Conservation (phyloP, 23 red algal species). For the Agarophyton chilense region DNA sequence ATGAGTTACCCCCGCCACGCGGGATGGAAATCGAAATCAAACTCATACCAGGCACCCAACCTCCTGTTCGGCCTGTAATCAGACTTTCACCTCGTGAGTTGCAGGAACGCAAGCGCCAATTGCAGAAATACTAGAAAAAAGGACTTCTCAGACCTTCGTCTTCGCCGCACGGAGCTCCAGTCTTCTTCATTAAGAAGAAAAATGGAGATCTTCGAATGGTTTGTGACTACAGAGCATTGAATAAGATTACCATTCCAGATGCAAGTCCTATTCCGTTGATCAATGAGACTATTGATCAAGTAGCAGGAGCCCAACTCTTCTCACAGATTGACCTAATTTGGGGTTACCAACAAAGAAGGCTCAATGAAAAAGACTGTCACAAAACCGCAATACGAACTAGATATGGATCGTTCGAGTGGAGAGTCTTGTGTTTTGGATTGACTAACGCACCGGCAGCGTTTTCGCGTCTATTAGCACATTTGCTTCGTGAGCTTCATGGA, state of each 20-base stretch:
- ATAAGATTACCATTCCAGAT: conserved; percentile 42
- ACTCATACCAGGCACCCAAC: background rate
- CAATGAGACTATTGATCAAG: conserved; percentile 45
- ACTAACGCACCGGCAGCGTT: conserved; percentile 45
- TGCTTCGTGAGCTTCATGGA: background rate
- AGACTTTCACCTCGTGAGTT: background rate
- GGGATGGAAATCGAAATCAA: conserved; percentile 5
- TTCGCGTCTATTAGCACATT: background rate
- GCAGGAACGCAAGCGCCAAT: conserved; percentile 10
- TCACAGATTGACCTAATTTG: conserved; percentile 44
- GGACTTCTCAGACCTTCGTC: conserved; percentile 26
- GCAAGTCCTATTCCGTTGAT: conserved; percentile 40
- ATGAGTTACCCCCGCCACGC: background rate
- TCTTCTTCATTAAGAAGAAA: conserved; percentile 57
- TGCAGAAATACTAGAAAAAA: background rate
- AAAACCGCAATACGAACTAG: conserved; percentile 32
- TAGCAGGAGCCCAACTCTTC: conserved; percentile 39
- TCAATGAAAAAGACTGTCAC: conserved; percentile 7
- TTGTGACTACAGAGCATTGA: conserved; percentile 40
- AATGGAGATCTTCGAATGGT: conserved; percentile 36
- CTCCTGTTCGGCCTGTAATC: background rate
- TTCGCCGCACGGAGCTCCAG: too few species aligned
- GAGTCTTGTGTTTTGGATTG: conserved; percentile 34
- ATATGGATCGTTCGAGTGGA: conserved; percentile 54
- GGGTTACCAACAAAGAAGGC: conserved; percentile 38